Percentiles rank a stretch among this genome's conserved stretches.
phyloP scores from a whole-genome alignment of 2,329 filamentous ascomycete species.

The Lachnellula arida region DNA sequence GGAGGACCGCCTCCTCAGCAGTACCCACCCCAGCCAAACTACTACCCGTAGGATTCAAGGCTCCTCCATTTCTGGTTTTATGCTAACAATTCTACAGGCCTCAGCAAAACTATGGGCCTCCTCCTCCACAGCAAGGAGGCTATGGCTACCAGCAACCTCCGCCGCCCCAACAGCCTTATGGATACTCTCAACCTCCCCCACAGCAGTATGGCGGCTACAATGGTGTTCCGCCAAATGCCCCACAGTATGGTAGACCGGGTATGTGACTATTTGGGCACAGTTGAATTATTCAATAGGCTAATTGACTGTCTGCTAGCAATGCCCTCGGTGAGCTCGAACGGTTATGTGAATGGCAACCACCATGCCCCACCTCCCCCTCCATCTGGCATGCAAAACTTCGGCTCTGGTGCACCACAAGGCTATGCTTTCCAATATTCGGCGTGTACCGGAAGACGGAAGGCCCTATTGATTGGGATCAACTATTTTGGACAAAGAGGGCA shows the following conservation, averaged over 20 bases:
- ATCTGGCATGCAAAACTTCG: conserved; percentile 64
- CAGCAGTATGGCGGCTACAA: conserved; percentile 44
- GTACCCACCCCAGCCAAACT: conserved; percentile 36
- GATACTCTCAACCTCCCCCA: conserved; percentile 37
- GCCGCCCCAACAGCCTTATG: conserved; percentile 40
- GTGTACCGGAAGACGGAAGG: conserved; percentile 83
- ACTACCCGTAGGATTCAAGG: conserved; percentile 44
- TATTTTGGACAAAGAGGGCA: conserved; percentile 91
- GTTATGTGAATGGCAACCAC: conserved; percentile 53
- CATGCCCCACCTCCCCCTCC: conserved; percentile 61
- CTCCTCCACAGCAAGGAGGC: conserved; percentile 30
- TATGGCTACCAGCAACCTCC: conserved; percentile 48
- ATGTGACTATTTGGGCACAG: conserved; percentile 22
- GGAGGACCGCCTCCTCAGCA: conserved; percentile 41
- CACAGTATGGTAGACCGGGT: conserved; percentile 49
- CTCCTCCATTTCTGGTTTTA: conserved; percentile 28
- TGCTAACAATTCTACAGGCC: conserved; percentile 23
- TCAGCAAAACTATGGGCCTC: conserved; percentile 27
- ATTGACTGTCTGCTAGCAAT: conserved; percentile 30
- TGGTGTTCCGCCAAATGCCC: conserved; percentile 33
- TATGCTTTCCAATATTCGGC: conserved; percentile 89
- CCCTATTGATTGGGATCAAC: conserved; percentile 88
- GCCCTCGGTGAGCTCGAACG: conserved; percentile 45
- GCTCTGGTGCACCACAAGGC: conserved; percentile 70
- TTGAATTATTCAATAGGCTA: neutral